Percentiles rank a stretch among this genome's conserved stretches.
These are phyloP conservation scores for Neoarthrinium moseri DNA, from an alignment of 2,329 filamentous ascomycete species.

Conservation along the genomic window DNA sequence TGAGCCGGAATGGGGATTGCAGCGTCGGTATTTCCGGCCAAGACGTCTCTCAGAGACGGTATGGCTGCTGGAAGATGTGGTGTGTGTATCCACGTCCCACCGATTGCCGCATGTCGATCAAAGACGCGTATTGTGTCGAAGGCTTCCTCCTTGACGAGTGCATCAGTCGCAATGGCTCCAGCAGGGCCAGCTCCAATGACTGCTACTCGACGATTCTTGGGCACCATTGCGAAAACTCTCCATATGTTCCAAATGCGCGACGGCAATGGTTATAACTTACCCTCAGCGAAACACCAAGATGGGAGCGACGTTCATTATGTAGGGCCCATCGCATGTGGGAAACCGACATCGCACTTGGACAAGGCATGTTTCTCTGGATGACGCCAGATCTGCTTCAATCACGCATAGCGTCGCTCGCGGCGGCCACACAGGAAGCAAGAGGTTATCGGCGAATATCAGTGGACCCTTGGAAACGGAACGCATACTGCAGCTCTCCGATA, in stretches of 20 bases:
- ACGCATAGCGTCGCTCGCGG: background rate
- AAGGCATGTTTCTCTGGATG: background rate
- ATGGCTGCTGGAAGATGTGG: constrained; percentile 30
- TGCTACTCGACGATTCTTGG: constrained; percentile 38
- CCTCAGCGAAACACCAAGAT: no score
- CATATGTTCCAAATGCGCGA: no score
- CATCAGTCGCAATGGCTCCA: constrained; percentile 57
- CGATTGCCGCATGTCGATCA: constrained; percentile 43
- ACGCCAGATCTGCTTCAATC: constrained; percentile 4
- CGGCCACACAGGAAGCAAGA: background rate
- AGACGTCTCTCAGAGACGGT: constrained; percentile 29
- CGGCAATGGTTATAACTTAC: no score
- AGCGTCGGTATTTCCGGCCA: constrained; percentile 42
- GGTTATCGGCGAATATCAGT: background rate
- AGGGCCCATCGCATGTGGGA: background rate
- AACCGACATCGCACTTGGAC: background rate
- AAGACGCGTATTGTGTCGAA: constrained; percentile 59
- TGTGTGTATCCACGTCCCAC: constrained; percentile 27
- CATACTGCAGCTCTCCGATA: no score
- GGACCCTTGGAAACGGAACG: background rate
- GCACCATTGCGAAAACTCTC: no score
- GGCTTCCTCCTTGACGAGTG: constrained; percentile 50
- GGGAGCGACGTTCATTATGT: no score
- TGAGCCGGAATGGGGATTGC: constrained; percentile 38
- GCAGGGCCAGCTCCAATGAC: constrained; percentile 58